Evolutionary conservation across 2,329 filamentous ascomycete genomes (phyloP).

Genomic region (Coleophoma eucalyptorum): DNA sequence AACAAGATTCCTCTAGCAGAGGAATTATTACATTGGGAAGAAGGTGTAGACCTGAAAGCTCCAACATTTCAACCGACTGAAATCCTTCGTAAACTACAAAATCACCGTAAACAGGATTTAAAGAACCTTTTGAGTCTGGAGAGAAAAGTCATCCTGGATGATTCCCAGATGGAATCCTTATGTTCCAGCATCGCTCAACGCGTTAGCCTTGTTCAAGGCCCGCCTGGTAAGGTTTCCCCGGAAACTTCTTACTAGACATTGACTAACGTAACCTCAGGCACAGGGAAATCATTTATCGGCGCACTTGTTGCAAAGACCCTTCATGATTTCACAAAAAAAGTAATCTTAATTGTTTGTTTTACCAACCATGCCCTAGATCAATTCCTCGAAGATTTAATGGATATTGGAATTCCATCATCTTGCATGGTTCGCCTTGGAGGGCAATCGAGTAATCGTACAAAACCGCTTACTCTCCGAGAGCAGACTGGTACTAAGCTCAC

Average conservation of each 20-base stretch:
- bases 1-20: conserved; percentile 51
- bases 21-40: conserved; percentile 40
- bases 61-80: conserved; percentile 13
- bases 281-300: conserved; percentile 73
- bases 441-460: conserved; percentile 49
- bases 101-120: conserved; percentile 22
- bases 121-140: conserved; percentile 24
- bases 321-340: conserved; percentile 41
- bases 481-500: conserved; percentile 32
- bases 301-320: conserved; percentile 57
- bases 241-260: conserved; percentile 2
- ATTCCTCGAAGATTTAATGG: conserved; percentile 59
- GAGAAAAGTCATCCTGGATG: conserved; percentile 37
- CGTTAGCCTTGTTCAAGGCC: conserved; percentile 66
- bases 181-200: conserved; percentile 45
- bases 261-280: conserved; percentile 41
- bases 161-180: conserved; percentile 54
- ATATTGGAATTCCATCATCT: conserved; percentile 47
- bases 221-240: conserved; percentile 43
- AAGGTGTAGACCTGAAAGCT: conserved; percentile 6
- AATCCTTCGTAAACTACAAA: conserved; percentile 22
- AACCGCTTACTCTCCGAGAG: conserved; percentile 39
- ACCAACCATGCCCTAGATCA: conserved; percentile 67
- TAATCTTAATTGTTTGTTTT: conserved; percentile 61
- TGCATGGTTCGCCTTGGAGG: conserved; percentile 60